A percentile compares a stretch with the other conserved stretches of the same genome.
Evolutionary conservation across 108 stramenopile species (phyloP).

Genomic region (Fistulifera solaris): DNA sequence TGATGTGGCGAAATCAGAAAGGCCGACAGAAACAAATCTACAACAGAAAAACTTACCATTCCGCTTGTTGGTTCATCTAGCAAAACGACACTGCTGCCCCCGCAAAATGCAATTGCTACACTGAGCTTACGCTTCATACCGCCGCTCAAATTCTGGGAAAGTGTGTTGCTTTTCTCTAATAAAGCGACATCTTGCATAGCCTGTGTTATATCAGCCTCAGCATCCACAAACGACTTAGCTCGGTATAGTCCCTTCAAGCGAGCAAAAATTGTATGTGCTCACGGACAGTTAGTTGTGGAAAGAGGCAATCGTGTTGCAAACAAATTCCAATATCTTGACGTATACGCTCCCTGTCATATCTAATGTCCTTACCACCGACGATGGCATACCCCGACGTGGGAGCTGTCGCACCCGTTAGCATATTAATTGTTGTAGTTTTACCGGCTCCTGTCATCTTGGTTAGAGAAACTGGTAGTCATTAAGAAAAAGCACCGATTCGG

Average conservation of each 20-base stretch:
- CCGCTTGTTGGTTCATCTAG: constrained; percentile 18
- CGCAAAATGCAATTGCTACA: constrained; percentile 87
- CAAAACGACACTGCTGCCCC: constrained; percentile 55
- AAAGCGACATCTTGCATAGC: constrained; percentile 74
- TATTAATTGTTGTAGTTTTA: constrained; percentile 72
- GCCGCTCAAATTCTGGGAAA: constrained; percentile 69
- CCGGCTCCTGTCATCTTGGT: background rate
- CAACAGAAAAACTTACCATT: background rate
- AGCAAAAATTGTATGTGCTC: constrained; percentile 87
- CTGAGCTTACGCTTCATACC: constrained; percentile 86
- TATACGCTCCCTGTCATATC: constrained; percentile 44
- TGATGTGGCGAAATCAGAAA: constrained; percentile 15
- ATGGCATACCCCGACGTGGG: constrained; percentile 76
- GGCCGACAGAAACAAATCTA: background rate
- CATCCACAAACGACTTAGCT: constrained; percentile 40
- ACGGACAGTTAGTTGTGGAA: constrained; percentile 73
- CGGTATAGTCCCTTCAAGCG: constrained; percentile 65
- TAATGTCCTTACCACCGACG: constrained; percentile 73
- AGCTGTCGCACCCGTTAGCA: constrained; percentile 89
- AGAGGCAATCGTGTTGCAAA: constrained; percentile 91
- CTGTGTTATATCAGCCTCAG: constrained; percentile 38
- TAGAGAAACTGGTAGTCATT: too few species aligned
- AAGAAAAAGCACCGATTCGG: too few species aligned
- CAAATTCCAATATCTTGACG: constrained; percentile 83
- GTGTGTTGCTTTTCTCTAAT: constrained; percentile 57